A percentile compares a stretch with the other conserved stretches of the same genome.
phyloP scores from a whole-genome alignment of 164 flowering plant genomes.

The Litsea cubeba region DNA sequence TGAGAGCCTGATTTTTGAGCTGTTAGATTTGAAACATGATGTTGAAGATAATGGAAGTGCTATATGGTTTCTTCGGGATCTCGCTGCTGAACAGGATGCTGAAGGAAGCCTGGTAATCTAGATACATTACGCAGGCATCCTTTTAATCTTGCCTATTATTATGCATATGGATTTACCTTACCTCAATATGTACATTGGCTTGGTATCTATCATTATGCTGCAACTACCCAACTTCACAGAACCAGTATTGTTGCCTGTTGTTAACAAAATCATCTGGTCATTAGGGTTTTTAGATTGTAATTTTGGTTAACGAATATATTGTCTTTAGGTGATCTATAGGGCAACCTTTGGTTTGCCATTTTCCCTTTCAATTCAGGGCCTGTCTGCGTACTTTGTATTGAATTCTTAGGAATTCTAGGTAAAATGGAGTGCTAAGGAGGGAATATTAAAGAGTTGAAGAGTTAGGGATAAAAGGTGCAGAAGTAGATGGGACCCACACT shows the following conservation, averaged over 20 bases:
- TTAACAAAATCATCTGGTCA: too few species aligned
- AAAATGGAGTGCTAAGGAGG: too few species aligned
- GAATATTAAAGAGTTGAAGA: too few species aligned
- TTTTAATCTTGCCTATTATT: not conserved
- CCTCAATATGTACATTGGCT: not conserved
- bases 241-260: too few species aligned
- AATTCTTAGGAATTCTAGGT: too few species aligned
- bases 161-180: not conserved
- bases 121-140: not conserved
- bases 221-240: too few species aligned
- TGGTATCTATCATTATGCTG: not conserved
- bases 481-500: too few species aligned
- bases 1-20: conserved; percentile 77
- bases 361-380: too few species aligned
- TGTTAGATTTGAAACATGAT: conserved; percentile 67
- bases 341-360: not conserved
- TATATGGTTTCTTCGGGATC: conserved; percentile 79
- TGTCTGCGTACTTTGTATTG: too few species aligned
- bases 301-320: not conserved
- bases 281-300: not conserved
- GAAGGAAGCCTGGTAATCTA: conserved; percentile 50
- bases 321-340: not conserved
- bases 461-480: too few species aligned
- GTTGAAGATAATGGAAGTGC: conserved; percentile 73
- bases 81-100: conserved; percentile 80